A percentile compares a stretch with the other conserved stretches of the same genome.
These are phyloP conservation scores for Xylariaceae sp. DNA, from an alignment of 2,329 filamentous ascomycete genomes.

Conservation along the genomic window DNA sequence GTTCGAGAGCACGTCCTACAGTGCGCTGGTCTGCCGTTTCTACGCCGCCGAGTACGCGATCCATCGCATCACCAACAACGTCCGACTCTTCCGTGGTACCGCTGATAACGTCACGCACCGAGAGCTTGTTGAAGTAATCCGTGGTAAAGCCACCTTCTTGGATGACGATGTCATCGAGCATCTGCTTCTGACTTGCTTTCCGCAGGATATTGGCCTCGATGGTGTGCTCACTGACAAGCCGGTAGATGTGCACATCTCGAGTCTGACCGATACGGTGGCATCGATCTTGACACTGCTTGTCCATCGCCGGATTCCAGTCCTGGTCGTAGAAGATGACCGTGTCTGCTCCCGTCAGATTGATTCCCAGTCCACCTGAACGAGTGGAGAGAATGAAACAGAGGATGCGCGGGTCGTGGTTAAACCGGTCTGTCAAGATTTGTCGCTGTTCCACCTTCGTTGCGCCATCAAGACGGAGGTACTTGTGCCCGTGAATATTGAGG, in stretches of 20 bases:
- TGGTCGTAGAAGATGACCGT: slow-evolving; percentile 99
- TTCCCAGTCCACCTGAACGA: slow-evolving; percentile 86
- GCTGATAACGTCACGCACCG: slow-evolving; percentile 63
- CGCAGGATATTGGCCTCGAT: slow-evolving; percentile 97
- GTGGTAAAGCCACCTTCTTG: slow-evolving; percentile 98
- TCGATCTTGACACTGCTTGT: slow-evolving; percentile 97
- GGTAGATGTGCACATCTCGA: slow-evolving; percentile 95
- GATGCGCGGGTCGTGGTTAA: slow-evolving; percentile 91
- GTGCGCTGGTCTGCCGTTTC: slow-evolving; percentile 56
- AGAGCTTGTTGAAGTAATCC: slow-evolving; percentile 81
- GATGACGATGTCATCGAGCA: slow-evolving; percentile 96
- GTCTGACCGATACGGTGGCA: slow-evolving; percentile 97
- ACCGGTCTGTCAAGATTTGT: slow-evolving; percentile 90
- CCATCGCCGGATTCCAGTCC: slow-evolving; percentile 99
- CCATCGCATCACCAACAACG: slow-evolving; percentile 63
- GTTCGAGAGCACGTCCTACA: slow-evolving; percentile 71
- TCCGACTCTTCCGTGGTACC: slow-evolving; percentile 50
- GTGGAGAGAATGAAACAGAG: slow-evolving; percentile 94
- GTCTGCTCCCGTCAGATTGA: slow-evolving; percentile 94
- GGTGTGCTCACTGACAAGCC: slow-evolving; percentile 85
- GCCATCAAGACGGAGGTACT: slow-evolving; percentile 94
- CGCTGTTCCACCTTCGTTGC: slow-evolving; percentile 93
- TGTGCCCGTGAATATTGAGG: slow-evolving; percentile 94
- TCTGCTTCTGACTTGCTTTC: slow-evolving; percentile 94
- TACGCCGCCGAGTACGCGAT: slow-evolving; percentile 69